phyloP scores from a whole-genome alignment of 805 yeast species.

The Sungouiella blattae region DNA sequence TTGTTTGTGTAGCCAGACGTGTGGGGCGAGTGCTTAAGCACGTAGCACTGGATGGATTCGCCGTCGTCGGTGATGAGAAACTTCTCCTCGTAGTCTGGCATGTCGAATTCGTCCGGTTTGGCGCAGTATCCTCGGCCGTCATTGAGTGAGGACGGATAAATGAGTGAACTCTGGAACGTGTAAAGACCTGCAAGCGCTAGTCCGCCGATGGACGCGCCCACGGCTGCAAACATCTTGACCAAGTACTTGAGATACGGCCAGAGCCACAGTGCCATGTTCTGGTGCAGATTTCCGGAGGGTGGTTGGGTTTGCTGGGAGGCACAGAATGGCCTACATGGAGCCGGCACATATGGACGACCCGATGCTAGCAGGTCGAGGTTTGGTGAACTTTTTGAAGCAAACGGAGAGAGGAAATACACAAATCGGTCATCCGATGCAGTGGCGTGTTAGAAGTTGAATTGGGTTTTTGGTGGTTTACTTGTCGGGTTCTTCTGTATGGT shows the following conservation, averaged over 20 bases:
- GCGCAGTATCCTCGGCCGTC: conserved; percentile 71
- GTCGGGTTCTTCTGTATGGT: too few relatives aligned
- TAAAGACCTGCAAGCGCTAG: conserved; percentile 53
- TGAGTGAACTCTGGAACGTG: conserved; percentile 57
- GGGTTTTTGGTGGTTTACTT: too few relatives aligned
- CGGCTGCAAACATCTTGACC: conserved; percentile 29
- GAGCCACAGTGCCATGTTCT: conserved; percentile 1
- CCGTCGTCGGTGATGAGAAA: conserved; percentile 67
- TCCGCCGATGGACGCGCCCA: conserved; percentile 43
- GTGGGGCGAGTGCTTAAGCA: conserved; percentile 48
- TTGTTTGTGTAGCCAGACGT: conserved; percentile 45
- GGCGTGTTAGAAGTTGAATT: too few relatives aligned
- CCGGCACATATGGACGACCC: too few relatives aligned
- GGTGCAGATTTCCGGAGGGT: too few relatives aligned
- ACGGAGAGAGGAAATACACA: too few relatives aligned
- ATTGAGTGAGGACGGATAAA: conserved; percentile 83
- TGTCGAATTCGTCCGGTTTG: conserved; percentile 67
- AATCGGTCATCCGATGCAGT: too few relatives aligned
- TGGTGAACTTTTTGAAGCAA: too few relatives aligned
- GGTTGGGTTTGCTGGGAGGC: too few relatives aligned
- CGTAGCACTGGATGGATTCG: conserved; percentile 60
- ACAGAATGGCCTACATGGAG: too few relatives aligned
- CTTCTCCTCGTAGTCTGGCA: conserved; percentile 57
- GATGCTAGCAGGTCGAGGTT: too few relatives aligned
- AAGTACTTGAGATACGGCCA: conserved; percentile 4